These are phyloP conservation scores for Nigrospora oryzae DNA, from an alignment of 2,329 filamentous ascomycete species.

Conservation along the genomic window DNA sequence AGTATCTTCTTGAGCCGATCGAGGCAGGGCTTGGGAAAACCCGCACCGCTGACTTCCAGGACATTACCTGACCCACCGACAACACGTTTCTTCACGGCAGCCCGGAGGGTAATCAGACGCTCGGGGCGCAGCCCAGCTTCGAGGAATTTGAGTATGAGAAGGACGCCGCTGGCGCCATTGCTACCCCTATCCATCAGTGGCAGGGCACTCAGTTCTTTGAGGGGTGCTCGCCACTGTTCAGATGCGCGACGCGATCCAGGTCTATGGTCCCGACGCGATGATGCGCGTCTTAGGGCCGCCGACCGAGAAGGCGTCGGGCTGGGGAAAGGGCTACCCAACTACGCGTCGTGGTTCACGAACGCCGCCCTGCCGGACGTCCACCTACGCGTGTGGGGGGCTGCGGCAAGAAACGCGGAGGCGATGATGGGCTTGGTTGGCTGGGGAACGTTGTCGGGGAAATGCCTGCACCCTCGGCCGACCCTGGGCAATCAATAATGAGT, in stretches of 20 bases:
- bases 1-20: constrained; percentile 50
- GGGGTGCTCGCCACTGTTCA: constrained; percentile 24
- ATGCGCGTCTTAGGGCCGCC: constrained; percentile 3
- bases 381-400: too few species aligned
- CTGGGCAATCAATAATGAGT: too few species aligned
- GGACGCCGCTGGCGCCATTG: constrained; percentile 36
- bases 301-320: constrained; percentile 41
- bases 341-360: constrained; percentile 42
- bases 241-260: constrained; percentile 25
- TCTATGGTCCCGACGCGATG: constrained; percentile 16
- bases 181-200: constrained; percentile 18
- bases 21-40: constrained; percentile 36
- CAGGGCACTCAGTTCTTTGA: constrained; percentile 25
- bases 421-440: too few species aligned
- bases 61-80: constrained; percentile 48
- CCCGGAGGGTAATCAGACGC: constrained; percentile 25
- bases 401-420: too few species aligned
- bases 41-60: constrained; percentile 42
- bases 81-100: constrained; percentile 32
- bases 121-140: constrained; percentile 46
- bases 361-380: constrained; percentile 19
- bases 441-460: too few species aligned
- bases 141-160: constrained; percentile 38
- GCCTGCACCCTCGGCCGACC: too few species aligned
- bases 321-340: constrained; percentile 42